Conservation (phyloP, 192 early-diverging fungal genomes). For the Gamsiella multidivaricata region DNA sequence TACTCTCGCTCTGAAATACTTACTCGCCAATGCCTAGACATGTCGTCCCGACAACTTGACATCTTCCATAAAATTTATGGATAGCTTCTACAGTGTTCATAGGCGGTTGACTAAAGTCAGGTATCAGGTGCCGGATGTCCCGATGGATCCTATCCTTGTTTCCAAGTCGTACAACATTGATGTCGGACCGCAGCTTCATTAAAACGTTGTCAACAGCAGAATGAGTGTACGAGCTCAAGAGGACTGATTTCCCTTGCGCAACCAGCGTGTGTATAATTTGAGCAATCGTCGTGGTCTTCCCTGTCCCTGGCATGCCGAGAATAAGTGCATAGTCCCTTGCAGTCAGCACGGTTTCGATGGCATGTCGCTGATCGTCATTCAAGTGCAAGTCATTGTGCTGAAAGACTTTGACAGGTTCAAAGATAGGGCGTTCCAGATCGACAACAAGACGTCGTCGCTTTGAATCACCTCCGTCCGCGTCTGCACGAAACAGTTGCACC, state of each 20-base stretch:
- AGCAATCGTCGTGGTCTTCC: constrained; percentile 93
- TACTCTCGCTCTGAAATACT: not conserved
- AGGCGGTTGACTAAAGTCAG: constrained; percentile 31
- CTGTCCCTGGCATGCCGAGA: constrained; percentile 97
- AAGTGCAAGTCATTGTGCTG: constrained; percentile 52
- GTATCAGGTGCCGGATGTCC: constrained; percentile 15
- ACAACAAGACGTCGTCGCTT: constrained; percentile 80
- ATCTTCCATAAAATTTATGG: constrained; percentile 66
- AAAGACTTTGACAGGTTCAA: constrained; percentile 34
- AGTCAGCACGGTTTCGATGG: constrained; percentile 76
- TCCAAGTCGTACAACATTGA: constrained; percentile 84
- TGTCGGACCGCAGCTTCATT: constrained; percentile 79
- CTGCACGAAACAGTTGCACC: constrained; percentile 70
- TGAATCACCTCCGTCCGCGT: constrained; percentile 58
- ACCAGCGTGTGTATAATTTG: constrained; percentile 79
- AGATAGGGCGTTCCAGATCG: constrained; percentile 78
- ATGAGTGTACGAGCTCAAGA: constrained; percentile 93
- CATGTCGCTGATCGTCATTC: constrained; percentile 78
- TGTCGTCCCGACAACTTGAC: constrained; percentile 86
- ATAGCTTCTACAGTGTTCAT: constrained; percentile 72
- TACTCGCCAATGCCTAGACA: constrained; percentile 89
- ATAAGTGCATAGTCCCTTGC: constrained; percentile 91
- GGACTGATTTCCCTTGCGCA: constrained; percentile 74
- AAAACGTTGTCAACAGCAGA: constrained; percentile 93
- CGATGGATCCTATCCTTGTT: constrained; percentile 63